Percentiles rank a stretch among this genome's conserved stretches.
These are phyloP conservation scores for Cynara cardunculus DNA, from an alignment of 129 eudicot genomes.

Conservation along the genomic window DNA sequence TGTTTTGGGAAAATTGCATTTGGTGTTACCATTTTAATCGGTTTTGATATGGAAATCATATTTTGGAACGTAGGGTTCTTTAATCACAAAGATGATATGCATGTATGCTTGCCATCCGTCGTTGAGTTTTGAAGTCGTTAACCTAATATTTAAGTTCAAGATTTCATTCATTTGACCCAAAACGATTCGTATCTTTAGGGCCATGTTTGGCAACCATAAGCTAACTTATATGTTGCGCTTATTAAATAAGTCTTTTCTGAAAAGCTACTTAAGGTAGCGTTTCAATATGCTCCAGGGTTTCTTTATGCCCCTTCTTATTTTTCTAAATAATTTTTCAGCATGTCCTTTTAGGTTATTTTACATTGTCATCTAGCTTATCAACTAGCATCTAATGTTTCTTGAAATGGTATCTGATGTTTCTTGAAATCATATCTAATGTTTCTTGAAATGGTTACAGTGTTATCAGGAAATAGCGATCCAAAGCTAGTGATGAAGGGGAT, in stretches of 20 bases:
- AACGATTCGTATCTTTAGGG: neutral
- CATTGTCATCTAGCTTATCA: neutral
- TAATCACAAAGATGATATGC: neutral
- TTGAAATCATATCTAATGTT: slow-evolving; percentile 21
- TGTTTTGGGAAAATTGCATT: neutral
- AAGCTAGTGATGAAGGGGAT: slow-evolving; percentile 96
- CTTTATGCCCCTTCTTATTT: no score
- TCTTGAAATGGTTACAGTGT: slow-evolving; percentile 51
- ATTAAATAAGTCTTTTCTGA: neutral
- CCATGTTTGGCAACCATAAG: neutral
- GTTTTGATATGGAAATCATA: neutral
- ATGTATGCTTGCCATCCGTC: neutral
- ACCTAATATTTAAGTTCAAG: neutral
- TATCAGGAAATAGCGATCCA: slow-evolving; percentile 92
- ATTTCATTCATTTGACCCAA: slow-evolving; percentile 12
- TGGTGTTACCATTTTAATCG: neutral
- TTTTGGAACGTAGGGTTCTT: neutral
- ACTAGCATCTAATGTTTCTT: no score
- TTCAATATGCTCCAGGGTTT: neutral
- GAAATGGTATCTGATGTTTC: slow-evolving; percentile 14
- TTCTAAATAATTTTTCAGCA: no score
- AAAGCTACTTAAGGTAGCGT: neutral
- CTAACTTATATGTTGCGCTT: neutral
- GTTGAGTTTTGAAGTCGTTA: neutral
- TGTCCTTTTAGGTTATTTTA: no score